Percentiles rank a stretch among this genome's conserved stretches.
phyloP scores from a whole-genome alignment of 129 eudicot species.

The Flaveria bidentis region DNA sequence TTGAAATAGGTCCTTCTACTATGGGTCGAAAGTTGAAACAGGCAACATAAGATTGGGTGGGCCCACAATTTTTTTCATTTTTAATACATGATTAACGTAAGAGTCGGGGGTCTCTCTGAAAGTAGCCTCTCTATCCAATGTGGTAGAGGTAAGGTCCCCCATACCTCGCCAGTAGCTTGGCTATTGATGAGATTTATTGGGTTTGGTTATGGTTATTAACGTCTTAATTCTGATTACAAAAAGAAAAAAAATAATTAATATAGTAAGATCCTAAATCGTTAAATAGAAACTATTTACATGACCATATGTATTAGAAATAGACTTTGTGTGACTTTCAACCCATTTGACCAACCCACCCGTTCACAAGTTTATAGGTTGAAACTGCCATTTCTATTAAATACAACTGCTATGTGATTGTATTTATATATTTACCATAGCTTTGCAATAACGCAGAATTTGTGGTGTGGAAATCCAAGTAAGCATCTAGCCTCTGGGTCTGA shows the following conservation, averaged over 20 bases:
- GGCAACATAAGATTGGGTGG: neutral
- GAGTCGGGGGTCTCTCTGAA: no score
- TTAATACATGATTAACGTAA: no score
- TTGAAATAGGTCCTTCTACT: neutral
- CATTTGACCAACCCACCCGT: neutral
- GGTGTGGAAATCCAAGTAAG: constrained; percentile 64
- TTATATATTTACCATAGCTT: constrained; percentile 53
- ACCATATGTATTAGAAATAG: neutral
- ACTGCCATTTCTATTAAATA: neutral
- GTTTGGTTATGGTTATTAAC: neutral
- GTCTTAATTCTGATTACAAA: neutral
- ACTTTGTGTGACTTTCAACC: neutral
- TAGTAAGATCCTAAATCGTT: neutral
- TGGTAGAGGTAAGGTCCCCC: no score
- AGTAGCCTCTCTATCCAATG: no score
- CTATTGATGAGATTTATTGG: no score
- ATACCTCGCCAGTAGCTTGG: no score
- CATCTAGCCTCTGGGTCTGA: constrained; percentile 62
- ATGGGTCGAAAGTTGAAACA: neutral
- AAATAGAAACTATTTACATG: neutral
- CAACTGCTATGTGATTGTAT: neutral
- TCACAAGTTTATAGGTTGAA: neutral
- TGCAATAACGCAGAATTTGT: constrained; percentile 55
- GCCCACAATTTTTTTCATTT: neutral
- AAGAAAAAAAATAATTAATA: neutral